These are phyloP conservation scores for Tulasnella calospora DNA, from an alignment of 768 basidiomycete genomes.

Conservation along the genomic window DNA sequence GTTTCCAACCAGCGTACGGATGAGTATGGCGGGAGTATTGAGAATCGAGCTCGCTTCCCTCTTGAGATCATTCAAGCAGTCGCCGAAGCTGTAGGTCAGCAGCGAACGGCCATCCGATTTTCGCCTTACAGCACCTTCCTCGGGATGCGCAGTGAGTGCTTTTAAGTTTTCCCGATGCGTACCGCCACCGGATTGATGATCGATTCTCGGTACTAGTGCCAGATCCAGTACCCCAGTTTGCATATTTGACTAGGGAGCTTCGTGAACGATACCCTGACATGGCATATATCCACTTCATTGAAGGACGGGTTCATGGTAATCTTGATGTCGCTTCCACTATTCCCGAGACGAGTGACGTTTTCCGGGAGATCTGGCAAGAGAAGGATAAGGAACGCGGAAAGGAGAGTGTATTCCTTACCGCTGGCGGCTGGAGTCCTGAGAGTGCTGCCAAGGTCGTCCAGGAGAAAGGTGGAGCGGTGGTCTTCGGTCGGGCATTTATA, in stretches of 20 bases:
- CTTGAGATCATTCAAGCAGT: conserved; percentile 34
- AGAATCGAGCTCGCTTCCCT: conserved; percentile 36
- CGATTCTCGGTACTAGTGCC: background rate
- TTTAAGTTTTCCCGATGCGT: background rate
- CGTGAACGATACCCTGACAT: conserved; percentile 30
- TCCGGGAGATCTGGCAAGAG: background rate
- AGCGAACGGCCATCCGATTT: conserved; percentile 36
- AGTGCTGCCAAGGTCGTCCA: background rate
- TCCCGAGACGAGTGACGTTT: background rate
- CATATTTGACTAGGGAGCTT: conserved; percentile 28
- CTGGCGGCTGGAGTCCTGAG: background rate
- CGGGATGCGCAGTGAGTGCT: conserved; percentile 1
- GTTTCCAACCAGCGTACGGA: conserved; percentile 37
- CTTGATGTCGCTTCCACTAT: background rate
- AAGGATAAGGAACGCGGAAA: background rate
- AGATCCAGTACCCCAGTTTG: conserved; percentile 22
- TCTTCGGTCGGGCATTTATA: conserved; percentile 14
- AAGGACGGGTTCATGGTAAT: conserved; percentile 21
- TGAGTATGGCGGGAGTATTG: conserved; percentile 40
- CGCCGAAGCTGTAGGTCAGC: conserved; percentile 35
- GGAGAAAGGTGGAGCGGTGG: conserved; percentile 4
- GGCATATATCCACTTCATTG: conserved; percentile 34
- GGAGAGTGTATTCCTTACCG: background rate
- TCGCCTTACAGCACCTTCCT: conserved; percentile 30
- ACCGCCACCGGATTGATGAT: background rate